These are phyloP conservation scores for Hypoxylon crocopeplum DNA, from an alignment of 495 filamentous ascomycete genomes.

Conservation along the genomic window DNA sequence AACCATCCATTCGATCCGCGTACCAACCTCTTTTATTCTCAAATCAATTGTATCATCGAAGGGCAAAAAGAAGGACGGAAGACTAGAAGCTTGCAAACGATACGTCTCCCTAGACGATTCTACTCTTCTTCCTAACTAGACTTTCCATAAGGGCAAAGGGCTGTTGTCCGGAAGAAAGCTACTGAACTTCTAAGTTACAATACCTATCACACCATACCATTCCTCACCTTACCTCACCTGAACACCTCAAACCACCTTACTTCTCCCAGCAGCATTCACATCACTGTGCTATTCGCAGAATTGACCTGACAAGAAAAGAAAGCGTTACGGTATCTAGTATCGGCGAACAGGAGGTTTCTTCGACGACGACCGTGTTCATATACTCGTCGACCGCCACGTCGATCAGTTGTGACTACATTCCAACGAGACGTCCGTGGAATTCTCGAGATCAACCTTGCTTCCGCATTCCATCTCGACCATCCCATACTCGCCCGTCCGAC, in stretches of 20 bases:
- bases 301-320: constrained; percentile 37
- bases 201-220: constrained; percentile 16
- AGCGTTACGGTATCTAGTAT: constrained; percentile 6
- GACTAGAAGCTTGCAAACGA: constrained; percentile 37
- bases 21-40: constrained; percentile 31
- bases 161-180: constrained; percentile 28
- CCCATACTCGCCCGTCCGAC: constrained; percentile 16
- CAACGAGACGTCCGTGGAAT: constrained; percentile 30
- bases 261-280: constrained; percentile 2
- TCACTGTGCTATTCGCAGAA: constrained; percentile 17
- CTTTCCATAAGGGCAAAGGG: constrained; percentile 33
- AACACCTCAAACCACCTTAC: not conserved
- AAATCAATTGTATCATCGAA: constrained; percentile 28
- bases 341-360: constrained; percentile 9
- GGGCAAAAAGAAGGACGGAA: constrained; percentile 30
- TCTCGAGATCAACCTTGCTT: constrained; percentile 36
- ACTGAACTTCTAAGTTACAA: constrained; percentile 44
- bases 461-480: constrained; percentile 37
- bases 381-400: constrained; percentile 3
- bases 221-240: not conserved
- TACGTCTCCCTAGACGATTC: constrained; percentile 25
- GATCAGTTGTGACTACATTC: constrained; percentile 22
- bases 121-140: constrained; percentile 31
- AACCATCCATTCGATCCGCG: constrained; percentile 18
- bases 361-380: constrained; percentile 22